phyloP scores from a whole-genome alignment of 2,329 filamentous ascomycete genomes.

The Epichloe hybrida region DNA sequence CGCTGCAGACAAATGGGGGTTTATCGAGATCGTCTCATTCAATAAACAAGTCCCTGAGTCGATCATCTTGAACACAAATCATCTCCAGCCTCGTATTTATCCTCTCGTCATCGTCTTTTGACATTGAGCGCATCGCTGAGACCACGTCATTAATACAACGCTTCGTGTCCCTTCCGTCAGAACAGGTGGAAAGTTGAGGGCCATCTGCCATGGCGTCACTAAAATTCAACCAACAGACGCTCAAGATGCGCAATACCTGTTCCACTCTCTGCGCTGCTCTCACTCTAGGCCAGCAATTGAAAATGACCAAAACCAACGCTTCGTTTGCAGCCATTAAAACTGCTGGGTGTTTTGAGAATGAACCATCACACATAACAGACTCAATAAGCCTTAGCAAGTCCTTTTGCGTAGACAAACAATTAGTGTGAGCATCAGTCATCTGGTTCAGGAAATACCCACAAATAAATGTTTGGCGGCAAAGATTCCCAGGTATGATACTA shows the following conservation, averaged over 20 bases:
- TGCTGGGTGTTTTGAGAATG: slow-evolving; percentile 40
- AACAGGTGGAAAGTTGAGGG: neutral
- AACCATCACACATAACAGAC: slow-evolving; percentile 53
- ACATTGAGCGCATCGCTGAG: neutral
- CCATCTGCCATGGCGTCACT: slow-evolving; percentile 17
- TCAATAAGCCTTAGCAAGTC: slow-evolving; percentile 55
- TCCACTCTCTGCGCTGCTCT: slow-evolving; percentile 38
- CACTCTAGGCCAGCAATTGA: slow-evolving; percentile 58
- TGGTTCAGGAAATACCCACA: slow-evolving; percentile 21
- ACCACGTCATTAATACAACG: neutral
- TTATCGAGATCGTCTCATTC: neutral
- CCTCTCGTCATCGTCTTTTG: neutral
- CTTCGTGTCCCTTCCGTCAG: neutral
- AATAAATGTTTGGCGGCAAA: slow-evolving; percentile 54
- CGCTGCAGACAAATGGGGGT: neutral
- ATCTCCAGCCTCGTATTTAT: neutral
- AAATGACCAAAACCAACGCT: slow-evolving; percentile 43
- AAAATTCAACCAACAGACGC: slow-evolving; percentile 49
- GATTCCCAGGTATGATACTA: slow-evolving; percentile 46
- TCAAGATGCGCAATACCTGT: slow-evolving; percentile 49
- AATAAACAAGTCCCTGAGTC: neutral
- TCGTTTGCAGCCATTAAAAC: slow-evolving; percentile 39
- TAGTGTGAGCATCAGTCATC: neutral
- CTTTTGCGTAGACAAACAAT: slow-evolving; percentile 20
- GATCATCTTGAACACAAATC: neutral